Conservation (phyloP, 1,284 basidiomycete species). For the Rhodotorula sp. region DNA sequence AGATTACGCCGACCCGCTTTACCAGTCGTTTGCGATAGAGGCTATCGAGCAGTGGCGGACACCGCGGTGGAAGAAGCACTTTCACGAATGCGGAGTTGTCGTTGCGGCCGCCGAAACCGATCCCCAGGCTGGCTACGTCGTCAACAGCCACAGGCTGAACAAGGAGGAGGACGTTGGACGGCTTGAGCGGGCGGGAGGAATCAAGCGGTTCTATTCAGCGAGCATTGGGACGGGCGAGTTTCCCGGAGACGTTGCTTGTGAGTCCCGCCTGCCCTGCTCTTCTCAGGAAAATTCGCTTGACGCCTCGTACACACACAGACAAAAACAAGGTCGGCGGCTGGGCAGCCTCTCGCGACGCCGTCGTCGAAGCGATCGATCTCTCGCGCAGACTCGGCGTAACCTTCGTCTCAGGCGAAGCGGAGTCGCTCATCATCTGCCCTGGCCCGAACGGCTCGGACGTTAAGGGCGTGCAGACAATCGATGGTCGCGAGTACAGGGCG, state of each 20-base stretch:
- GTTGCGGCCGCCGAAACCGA: neutral
- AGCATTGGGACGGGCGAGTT: neutral
- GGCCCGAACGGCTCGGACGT: constrained; percentile 2
- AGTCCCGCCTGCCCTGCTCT: neutral
- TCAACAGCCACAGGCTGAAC: constrained; percentile 22
- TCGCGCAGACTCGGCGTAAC: constrained; percentile 19
- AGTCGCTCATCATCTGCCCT: constrained; percentile 8
- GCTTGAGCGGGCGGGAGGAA: neutral
- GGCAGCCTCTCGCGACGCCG: constrained; percentile 33
- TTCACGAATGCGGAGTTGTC: constrained; percentile 27
- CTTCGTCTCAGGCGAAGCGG: constrained; percentile 25
- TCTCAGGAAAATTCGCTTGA: neutral
- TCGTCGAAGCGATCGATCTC: constrained; percentile 16
- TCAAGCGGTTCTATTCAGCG: constrained; percentile 17
- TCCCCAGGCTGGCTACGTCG: constrained; percentile 22
- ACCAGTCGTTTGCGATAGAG: constrained; percentile 21
- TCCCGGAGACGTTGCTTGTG: constrained; percentile 14
- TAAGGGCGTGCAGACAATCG: constrained; percentile 4
- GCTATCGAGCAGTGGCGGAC: constrained; percentile 27
- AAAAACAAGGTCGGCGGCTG: constrained; percentile 31
- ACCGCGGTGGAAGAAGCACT: constrained; percentile 4
- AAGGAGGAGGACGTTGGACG: constrained; percentile 1
- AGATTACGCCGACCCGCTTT: constrained; percentile 36
- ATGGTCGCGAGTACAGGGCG: constrained; percentile 14
- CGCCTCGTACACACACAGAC: constrained; percentile 4